Base-by-base conservation (phyloP, 2,329 filamentous ascomycete genomes). In the Metarhizium sp. region DNA sequence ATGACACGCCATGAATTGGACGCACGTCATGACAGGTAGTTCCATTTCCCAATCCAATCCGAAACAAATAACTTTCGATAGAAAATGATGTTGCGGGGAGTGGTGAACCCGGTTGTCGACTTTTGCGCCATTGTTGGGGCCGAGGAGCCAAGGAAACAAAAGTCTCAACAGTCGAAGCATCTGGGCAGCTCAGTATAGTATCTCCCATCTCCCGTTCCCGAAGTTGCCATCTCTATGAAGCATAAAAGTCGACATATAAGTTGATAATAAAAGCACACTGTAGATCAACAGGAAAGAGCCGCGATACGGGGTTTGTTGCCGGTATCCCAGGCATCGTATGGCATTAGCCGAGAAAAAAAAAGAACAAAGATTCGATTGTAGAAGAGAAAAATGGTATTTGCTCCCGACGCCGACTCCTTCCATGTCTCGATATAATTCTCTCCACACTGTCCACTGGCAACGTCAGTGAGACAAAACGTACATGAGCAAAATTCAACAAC, bases 301-400 rank as follows among this genome's bases (percentile, higher is more conserved):
- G 25, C 25, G 50, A 45, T 29, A 48, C 8, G 10, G 25, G 5
- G 20, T 14, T 14, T 29, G 30, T 42, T 11, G 16, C 54, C 43
- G 18, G 49, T 18, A 6, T n/a, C 51, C 30, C 43, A 49, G 13
- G 7, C n/a, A 20, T 49, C 16, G 45, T 48, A n/a, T 14, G 7
- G 13, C 20, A 13, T 20, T 30, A 7, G 47, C 6, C 55, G 40
- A 32, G 55, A 55, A 51, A 51, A 42, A 51, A 55, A 52, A 46
- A 54, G 40, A 50, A 54, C 46, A 47, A 56, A 46, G 32, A 49
- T 46, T 34, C 32, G 32, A 29, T 6, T 14, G 32, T 45, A 46
- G 29, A 30, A 32, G 14, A 48, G 45, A 48, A 3, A 48, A 48
- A 6, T 48, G 45, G 45, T 48, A 48, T 48, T 30, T 48, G 45